Percentiles rank a stretch among this genome's conserved stretches.
These are phyloP conservation scores for Nothophoma quercina DNA, from an alignment of 2,329 filamentous ascomycete genomes.

Conservation along the genomic window DNA sequence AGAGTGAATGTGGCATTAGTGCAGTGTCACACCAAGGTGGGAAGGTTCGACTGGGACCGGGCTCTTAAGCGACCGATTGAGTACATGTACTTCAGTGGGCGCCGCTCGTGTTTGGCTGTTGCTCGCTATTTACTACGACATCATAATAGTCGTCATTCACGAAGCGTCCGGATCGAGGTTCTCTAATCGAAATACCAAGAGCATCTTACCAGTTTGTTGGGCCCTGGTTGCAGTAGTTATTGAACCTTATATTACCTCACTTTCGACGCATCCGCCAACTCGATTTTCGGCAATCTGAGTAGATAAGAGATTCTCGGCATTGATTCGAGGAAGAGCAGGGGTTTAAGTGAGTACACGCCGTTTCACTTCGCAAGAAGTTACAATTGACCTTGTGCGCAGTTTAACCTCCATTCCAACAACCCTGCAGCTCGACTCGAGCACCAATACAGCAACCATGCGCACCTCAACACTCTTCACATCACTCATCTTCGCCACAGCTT, in stretches of 20 bases:
- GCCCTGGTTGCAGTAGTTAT: neutral
- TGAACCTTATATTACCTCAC: constrained; percentile 1
- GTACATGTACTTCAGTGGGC: constrained; percentile 16
- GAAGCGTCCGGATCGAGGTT: constrained; percentile 1
- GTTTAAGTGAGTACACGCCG: neutral
- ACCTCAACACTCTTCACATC: constrained; percentile 25
- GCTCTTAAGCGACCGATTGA: constrained; percentile 5
- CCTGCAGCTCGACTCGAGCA: too few relatives aligned
- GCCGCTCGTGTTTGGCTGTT: constrained; percentile 11
- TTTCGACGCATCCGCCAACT: constrained; percentile 3
- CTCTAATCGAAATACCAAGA: neutral
- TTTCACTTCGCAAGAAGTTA: neutral
- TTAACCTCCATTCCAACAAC: neutral
- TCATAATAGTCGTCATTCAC: neutral
- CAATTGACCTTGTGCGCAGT: constrained; percentile 1
- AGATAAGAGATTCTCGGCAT: neutral
- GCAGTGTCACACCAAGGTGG: constrained; percentile 21
- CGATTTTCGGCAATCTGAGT: neutral
- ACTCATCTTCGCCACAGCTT: constrained; percentile 19
- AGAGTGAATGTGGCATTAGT: constrained; percentile 10
- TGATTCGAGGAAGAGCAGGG: neutral
- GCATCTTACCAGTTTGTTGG: constrained; percentile 5
- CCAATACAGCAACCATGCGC: constrained; percentile 7
- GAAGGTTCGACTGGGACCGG: constrained; percentile 19
- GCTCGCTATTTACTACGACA: constrained; percentile 1